Evolutionary conservation across 2,329 filamentous ascomycete genomes (phyloP).

Genomic region (Hymenoscyphus scutula): DNA sequence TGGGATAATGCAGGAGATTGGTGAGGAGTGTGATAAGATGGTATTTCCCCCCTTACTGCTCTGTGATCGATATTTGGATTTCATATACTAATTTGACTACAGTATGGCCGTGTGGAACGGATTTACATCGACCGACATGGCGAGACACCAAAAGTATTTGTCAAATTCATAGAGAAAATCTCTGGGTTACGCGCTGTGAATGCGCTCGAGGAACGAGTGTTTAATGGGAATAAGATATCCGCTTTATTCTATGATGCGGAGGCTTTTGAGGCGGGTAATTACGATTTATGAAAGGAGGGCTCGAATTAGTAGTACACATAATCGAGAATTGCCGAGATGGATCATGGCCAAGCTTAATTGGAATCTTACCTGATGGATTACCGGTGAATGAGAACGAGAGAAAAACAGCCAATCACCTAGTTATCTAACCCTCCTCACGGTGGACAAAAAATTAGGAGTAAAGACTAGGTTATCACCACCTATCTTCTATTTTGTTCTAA

Average conservation of each 20-base stretch:
- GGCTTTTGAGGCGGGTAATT: conserved; percentile 72
- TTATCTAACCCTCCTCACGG: too few species aligned
- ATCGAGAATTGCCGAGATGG: too few species aligned
- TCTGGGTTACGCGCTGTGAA: conserved; percentile 90
- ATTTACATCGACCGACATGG: conserved; percentile 68
- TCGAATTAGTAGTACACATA: too few species aligned
- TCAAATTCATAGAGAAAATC: conserved; percentile 85
- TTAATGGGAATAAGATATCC: conserved; percentile 82
- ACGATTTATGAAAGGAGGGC: conserved; percentile 31
- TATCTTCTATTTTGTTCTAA: too few species aligned
- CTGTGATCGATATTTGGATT: background rate
- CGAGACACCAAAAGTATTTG: conserved; percentile 69
- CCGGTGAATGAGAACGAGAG: too few species aligned
- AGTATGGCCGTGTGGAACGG: conserved; percentile 82
- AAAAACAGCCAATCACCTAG: too few species aligned
- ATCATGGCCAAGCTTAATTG: too few species aligned
- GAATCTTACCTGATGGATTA: too few species aligned
- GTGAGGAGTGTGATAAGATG: conserved; percentile 86
- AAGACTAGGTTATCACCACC: too few species aligned
- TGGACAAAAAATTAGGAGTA: too few species aligned
- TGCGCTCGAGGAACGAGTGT: conserved; percentile 80
- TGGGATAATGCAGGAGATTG: conserved; percentile 87
- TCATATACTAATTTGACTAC: conserved; percentile 13
- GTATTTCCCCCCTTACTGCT: conserved; percentile 41
- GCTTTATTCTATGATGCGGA: conserved; percentile 80